Conservation (phyloP, 148 eudicot species). For the Chenopodium berlandieri region DNA sequence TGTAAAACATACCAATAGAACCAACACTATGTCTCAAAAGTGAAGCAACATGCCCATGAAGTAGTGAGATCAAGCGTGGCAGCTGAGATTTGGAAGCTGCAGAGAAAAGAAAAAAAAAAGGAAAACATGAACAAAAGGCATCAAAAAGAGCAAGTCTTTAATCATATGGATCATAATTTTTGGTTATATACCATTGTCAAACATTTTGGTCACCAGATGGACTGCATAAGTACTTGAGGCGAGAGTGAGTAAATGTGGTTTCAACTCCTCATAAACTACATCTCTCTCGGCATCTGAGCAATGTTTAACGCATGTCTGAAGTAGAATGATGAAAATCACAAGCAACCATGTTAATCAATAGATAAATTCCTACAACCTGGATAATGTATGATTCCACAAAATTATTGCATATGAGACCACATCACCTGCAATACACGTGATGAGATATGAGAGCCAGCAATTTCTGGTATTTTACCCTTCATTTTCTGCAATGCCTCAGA, state of each 20-base stretch:
- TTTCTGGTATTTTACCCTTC: conserved; percentile 91
- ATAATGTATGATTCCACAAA: not conserved
- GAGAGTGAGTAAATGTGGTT: conserved; percentile 77
- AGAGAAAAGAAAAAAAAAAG: conserved; percentile 9
- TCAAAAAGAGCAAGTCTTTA: not conserved
- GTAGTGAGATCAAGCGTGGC: conserved; percentile 66
- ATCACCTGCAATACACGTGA: conserved; percentile 96
- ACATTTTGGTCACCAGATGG: conserved; percentile 82
- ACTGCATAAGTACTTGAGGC: conserved; percentile 84
- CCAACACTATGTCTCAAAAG: conserved; percentile 92
- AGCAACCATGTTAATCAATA: not conserved
- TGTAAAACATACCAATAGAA: conserved; percentile 65
- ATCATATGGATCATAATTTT: not conserved
- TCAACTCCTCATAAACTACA: conserved; percentile 66
- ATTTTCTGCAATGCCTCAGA: conserved; percentile 80
- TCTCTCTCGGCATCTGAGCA: conserved; percentile 85
- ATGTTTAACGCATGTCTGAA: conserved; percentile 82
- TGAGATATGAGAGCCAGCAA: conserved; percentile 84
- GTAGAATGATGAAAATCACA: conserved; percentile 17
- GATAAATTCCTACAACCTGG: not conserved
- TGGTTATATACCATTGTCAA: conserved; percentile 67
- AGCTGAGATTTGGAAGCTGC: conserved; percentile 89
- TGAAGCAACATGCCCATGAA: conserved; percentile 88
- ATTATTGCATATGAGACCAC: conserved; percentile 14
- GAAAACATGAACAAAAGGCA: conserved; percentile 1